phyloP scores from a whole-genome alignment of 2,329 filamentous ascomycete species.

The Cladosporium sp. region DNA sequence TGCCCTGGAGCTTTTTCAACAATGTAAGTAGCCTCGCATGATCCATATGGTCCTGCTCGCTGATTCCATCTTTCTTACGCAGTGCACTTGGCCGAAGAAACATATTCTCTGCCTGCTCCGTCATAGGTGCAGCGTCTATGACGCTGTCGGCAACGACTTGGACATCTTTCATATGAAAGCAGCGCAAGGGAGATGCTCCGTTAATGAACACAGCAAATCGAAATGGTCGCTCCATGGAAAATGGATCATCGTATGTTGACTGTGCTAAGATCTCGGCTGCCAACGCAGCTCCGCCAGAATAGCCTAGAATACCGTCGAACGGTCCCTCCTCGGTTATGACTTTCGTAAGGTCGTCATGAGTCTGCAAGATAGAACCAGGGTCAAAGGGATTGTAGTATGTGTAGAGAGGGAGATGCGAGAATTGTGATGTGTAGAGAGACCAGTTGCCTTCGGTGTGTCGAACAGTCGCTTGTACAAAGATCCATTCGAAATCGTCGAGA shows the following conservation, averaged over 20 bases:
- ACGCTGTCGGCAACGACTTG: slow-evolving; percentile 2
- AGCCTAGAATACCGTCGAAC: slow-evolving; percentile 14
- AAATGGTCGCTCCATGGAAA: slow-evolving; percentile 12
- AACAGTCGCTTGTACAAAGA: slow-evolving; percentile 15
- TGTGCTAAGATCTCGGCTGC: slow-evolving; percentile 13
- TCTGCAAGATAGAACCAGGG: slow-evolving; percentile 15
- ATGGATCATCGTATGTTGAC: slow-evolving; percentile 5
- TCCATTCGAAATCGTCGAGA: slow-evolving; percentile 17
- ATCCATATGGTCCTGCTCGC: slow-evolving; percentile 15
- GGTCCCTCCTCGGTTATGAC: slow-evolving; percentile 15
- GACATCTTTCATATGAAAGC: slow-evolving; percentile 10
- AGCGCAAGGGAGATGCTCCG: slow-evolving; percentile 14
- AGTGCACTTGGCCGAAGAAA: slow-evolving; percentile 16
- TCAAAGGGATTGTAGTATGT: slow-evolving; percentile 19
- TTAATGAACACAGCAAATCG: slow-evolving; percentile 17
- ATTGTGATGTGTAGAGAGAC: slow-evolving; percentile 15
- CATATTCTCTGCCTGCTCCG: slow-evolving; percentile 13
- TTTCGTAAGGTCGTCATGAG: slow-evolving; percentile 11
- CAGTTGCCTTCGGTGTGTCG: slow-evolving; percentile 16
- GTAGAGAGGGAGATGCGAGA: slow-evolving; percentile 15
- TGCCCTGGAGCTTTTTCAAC: slow-evolving; percentile 11
- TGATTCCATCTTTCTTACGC: slow-evolving; percentile 14
- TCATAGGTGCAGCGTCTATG: slow-evolving; percentile 5
- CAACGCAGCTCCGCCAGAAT: slow-evolving; percentile 14
- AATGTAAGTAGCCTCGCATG: slow-evolving; percentile 10